Base-by-base conservation (phyloP, 2,329 filamentous ascomycete species). In the Basipetospora chlamydospora region DNA sequence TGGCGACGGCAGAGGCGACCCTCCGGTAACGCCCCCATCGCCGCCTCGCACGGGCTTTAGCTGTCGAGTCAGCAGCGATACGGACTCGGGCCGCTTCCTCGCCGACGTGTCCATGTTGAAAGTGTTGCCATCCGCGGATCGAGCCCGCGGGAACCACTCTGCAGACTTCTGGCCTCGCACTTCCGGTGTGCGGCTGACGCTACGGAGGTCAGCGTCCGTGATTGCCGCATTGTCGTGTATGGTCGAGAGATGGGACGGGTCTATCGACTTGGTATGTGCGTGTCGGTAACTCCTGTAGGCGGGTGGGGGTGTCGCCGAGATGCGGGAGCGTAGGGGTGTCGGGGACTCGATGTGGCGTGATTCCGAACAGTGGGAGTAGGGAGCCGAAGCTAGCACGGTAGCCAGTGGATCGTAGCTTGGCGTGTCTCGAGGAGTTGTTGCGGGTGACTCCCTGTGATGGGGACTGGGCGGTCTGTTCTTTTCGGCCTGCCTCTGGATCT, bases 131-230 rank as follows among this genome's bases (percentile, higher is more conserved):
- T 37, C 35, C 12, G 31, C 35, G 5, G 35, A 37, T 12, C 28
- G 26, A 9, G 35, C 35, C 18, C 35, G 35, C 5, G 26, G 28
- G 10, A 28, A 28, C 3, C 35, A 18, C 5, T 28, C 28, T 22
- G 22, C 17, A 17, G 17, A 30, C 12, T 17, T 12, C n/a, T 17
- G 30, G 12, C 23, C 30, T 6, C 12, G 7, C 10, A n/a, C 30
- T 17, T 21, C 11, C 12, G 30, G 12, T 11, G 30, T 33, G 30
- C 30, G 30, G 38, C 66, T 61, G 42, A 86, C 84, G 40, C 85
- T 80, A 22, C 71, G 64, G 42, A 77, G 78, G 49, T 86, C 79
- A 0, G 63, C 60, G 28, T 80, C 65, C 2, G 76, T 73, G 2
- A 63, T 59, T 5, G 59, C 52, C 4, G 58, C 59, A 9, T 74